phyloP scores from a whole-genome alignment of 2,329 filamentous ascomycete species.

The Talaromyces sp. region DNA sequence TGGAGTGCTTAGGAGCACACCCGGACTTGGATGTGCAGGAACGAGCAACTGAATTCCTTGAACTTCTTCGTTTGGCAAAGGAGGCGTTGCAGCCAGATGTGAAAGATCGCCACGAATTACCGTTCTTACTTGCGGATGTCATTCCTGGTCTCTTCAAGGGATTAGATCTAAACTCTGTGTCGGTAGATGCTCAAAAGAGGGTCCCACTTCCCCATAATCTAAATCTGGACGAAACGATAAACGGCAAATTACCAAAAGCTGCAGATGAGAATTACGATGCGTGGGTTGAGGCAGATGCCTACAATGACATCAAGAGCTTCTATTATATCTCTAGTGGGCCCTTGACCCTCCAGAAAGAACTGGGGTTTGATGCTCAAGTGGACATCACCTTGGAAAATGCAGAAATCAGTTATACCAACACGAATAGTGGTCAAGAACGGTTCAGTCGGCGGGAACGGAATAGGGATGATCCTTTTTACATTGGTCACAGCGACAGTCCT shows the following conservation, averaged over 20 bases:
- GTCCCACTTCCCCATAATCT: slow-evolving; percentile 75
- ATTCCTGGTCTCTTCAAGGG: slow-evolving; percentile 84
- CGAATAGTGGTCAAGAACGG: slow-evolving; percentile 38
- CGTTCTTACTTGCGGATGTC: slow-evolving; percentile 81
- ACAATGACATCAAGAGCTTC: slow-evolving; percentile 39
- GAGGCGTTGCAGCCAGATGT: slow-evolving; percentile 59
- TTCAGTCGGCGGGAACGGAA: slow-evolving; percentile 77
- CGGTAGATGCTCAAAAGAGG: slow-evolving; percentile 74
- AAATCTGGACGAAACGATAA: slow-evolving; percentile 78
- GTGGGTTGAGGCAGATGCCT: slow-evolving; percentile 47
- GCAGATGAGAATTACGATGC: slow-evolving; percentile 57
- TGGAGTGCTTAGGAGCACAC: slow-evolving; percentile 76
- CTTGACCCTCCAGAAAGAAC: slow-evolving; percentile 22
- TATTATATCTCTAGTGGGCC: slow-evolving; percentile 36
- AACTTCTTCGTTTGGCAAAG: slow-evolving; percentile 79
- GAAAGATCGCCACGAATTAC: slow-evolving; percentile 55
- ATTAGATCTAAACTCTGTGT: slow-evolving; percentile 88
- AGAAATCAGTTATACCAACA: background rate
- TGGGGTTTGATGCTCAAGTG: background rate
- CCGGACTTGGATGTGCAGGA: slow-evolving; percentile 93
- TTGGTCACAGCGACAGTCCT: slow-evolving; percentile 54
- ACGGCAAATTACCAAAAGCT: slow-evolving; percentile 66
- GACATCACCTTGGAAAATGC: background rate
- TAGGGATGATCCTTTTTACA: slow-evolving; percentile 94
- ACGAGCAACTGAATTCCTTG: slow-evolving; percentile 84